These are phyloP conservation scores for Solanum clarkiae DNA, from an alignment of 257 asterid species.

Conservation along the genomic window DNA sequence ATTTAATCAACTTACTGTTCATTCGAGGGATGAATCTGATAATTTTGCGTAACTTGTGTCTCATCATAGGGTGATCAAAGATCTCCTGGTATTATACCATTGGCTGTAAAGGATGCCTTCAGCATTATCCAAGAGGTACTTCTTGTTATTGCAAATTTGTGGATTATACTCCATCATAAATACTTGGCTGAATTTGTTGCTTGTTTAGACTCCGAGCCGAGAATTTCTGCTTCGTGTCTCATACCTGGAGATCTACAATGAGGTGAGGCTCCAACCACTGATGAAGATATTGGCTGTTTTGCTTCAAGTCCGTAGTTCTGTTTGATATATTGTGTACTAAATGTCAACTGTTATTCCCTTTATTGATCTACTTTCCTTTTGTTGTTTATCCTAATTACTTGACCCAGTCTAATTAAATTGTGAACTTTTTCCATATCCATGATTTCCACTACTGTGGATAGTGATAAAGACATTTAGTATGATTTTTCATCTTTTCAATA, in stretches of 20 bases:
- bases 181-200: constrained; percentile 1
- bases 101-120: constrained; percentile 99
- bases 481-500: not conserved
- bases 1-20: not conserved
- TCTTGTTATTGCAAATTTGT: constrained; percentile 12
- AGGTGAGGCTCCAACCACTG: constrained; percentile 39
- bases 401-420: not conserved
- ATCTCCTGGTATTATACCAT: constrained; percentile 96
- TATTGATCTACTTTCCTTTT: not conserved
- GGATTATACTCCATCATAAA: constrained; percentile 7
- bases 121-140: constrained; percentile 97
- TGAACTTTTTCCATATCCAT: not conserved
- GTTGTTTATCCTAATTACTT: not conserved
- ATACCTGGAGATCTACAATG: constrained; percentile 96
- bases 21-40: not conserved
- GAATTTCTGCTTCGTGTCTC: constrained; percentile 96
- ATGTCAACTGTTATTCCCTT: not conserved
- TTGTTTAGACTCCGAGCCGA: constrained; percentile 87
- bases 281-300: not conserved
- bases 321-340: not conserved
- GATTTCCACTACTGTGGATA: not conserved
- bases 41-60: not conserved
- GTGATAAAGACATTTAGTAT: not conserved
- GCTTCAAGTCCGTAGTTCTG: not conserved
- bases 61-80: constrained; percentile 94